Conservation (phyloP, 331 rosid genomes). For the Erythrophleum ivorense region DNA sequence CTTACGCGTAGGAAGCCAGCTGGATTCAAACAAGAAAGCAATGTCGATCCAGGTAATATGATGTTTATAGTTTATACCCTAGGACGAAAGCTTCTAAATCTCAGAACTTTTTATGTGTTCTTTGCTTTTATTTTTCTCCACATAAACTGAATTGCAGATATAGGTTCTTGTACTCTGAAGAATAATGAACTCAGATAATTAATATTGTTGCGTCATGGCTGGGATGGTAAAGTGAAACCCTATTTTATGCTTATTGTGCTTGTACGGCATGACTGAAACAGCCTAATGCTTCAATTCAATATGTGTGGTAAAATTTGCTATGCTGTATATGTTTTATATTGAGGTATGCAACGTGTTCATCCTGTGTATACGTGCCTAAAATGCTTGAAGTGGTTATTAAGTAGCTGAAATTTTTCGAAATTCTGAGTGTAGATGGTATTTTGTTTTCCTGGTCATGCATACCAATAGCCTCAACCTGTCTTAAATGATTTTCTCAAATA, state of each 20-base stretch:
- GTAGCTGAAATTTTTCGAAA: background rate
- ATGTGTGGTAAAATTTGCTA: background rate
- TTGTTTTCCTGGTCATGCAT: background rate
- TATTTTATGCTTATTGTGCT: background rate
- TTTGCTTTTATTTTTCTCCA: background rate
- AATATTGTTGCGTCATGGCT: background rate
- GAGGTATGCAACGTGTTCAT: background rate
- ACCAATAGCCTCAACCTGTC: conserved; percentile 2
- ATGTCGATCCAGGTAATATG: conserved; percentile 77
- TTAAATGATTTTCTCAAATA: background rate
- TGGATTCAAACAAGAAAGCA: conserved; percentile 85
- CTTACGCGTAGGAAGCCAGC: conserved; percentile 74
- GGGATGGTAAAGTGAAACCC: background rate
- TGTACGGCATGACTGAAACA: background rate
- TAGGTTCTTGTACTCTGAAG: background rate
- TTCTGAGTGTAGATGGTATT: background rate
- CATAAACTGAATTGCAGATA: background rate
- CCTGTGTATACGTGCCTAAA: background rate
- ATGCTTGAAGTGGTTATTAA: background rate
- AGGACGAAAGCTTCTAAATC: background rate
- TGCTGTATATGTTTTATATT: background rate
- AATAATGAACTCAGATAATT: background rate
- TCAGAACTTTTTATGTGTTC: background rate
- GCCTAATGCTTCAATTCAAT: background rate
- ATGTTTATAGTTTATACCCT: background rate